Percentiles rank a stretch among this genome's conserved stretches.
Evolutionary conservation across 2,329 filamentous ascomycete genomes (phyloP).

Genomic region (Pseudopyrenochaeta lycopersici): DNA sequence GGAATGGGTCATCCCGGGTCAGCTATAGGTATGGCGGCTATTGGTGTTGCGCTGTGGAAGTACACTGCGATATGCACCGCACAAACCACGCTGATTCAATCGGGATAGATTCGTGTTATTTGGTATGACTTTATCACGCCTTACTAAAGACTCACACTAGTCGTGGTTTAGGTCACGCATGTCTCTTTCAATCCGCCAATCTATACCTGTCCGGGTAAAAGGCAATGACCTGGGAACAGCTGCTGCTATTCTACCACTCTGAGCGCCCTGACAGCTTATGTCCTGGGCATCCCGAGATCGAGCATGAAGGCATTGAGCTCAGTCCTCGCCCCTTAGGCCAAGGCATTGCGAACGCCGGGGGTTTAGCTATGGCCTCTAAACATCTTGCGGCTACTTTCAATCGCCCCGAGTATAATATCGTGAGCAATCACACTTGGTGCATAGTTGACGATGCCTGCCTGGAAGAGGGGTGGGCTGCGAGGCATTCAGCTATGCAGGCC

Average conservation of each 20-base stretch:
- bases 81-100: slow-evolving; percentile 66
- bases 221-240: slow-evolving; percentile 64
- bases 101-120: slow-evolving; percentile 70
- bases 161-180: slow-evolving; percentile 56
- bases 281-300: slow-evolving; percentile 66
- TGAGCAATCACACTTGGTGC: slow-evolving; percentile 64
- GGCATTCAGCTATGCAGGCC: slow-evolving; percentile 26
- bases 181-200: slow-evolving; percentile 64
- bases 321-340: slow-evolving; percentile 69
- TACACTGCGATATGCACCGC: slow-evolving; percentile 68
- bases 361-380: slow-evolving; percentile 66
- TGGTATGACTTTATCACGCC: slow-evolving; percentile 37
- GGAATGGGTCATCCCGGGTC: slow-evolving; percentile 74
- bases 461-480: slow-evolving; percentile 65
- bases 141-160: background rate
- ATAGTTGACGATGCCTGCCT: slow-evolving; percentile 68
- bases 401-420: slow-evolving; percentile 56
- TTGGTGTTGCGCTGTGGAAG: slow-evolving; percentile 69
- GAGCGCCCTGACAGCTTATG: slow-evolving; percentile 59
- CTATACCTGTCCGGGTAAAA: slow-evolving; percentile 64
- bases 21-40: slow-evolving; percentile 70
- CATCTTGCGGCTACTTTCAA: slow-evolving; percentile 65
- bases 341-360: slow-evolving; percentile 68
- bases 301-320: slow-evolving; percentile 66
- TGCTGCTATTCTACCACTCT: slow-evolving; percentile 65